A percentile compares a stretch with the other conserved stretches of the same genome.
phyloP scores from a whole-genome alignment of 2,329 filamentous ascomycete genomes.

The Trichoderma sp. region DNA sequence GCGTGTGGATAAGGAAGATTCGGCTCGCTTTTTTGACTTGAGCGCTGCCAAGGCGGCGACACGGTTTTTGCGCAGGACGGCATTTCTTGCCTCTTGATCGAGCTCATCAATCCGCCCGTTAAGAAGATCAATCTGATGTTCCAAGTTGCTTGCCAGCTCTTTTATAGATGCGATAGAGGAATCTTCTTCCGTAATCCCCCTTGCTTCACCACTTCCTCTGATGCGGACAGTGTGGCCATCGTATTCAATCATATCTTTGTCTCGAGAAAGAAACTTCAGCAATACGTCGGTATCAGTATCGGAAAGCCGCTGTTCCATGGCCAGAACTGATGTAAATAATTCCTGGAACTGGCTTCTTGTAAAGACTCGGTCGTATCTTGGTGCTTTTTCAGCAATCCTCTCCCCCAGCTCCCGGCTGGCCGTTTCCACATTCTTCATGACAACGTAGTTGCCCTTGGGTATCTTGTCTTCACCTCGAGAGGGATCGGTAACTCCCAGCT shows the following conservation, averaged over 20 bases:
- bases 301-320: constrained; percentile 52
- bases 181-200: constrained; percentile 71
- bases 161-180: constrained; percentile 80
- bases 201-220: constrained; percentile 50
- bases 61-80: constrained; percentile 70
- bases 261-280: constrained; percentile 67
- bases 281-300: constrained; percentile 66
- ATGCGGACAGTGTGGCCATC: constrained; percentile 75
- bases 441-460: constrained; percentile 61
- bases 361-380: constrained; percentile 65
- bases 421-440: constrained; percentile 61
- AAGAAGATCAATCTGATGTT: constrained; percentile 68
- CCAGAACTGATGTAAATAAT: constrained; percentile 53
- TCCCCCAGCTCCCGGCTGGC: constrained; percentile 55
- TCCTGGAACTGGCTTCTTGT: constrained; percentile 63
- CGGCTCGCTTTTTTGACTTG: constrained; percentile 77
- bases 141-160: constrained; percentile 71
- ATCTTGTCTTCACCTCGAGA: constrained; percentile 52
- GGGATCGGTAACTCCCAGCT: constrained; percentile 60
- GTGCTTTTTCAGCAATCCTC: constrained; percentile 41
- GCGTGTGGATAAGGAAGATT: constrained; percentile 69
- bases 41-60: constrained; percentile 74
- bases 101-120: constrained; percentile 65
- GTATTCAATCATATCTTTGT: constrained; percentile 57
- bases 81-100: constrained; percentile 62